Percentiles rank a stretch among this genome's conserved stretches.
Conservation (phyloP, 179 eudicot genomes). For the Silene vulgaris region DNA sequence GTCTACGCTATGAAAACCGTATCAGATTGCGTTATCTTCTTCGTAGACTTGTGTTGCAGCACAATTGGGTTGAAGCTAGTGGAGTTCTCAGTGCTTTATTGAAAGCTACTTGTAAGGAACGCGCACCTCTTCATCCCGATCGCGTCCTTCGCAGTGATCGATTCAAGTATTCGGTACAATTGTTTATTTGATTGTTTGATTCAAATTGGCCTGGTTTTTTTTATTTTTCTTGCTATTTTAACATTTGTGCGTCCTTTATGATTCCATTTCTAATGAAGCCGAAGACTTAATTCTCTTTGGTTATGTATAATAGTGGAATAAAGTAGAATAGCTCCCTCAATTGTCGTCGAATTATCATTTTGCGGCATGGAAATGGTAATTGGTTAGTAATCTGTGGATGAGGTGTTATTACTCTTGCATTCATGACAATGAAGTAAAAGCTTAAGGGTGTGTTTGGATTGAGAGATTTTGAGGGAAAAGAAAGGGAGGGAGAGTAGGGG, state of each 20-base stretch:
- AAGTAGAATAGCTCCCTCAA: too few species aligned
- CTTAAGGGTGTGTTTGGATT: too few species aligned
- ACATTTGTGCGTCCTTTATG: background rate
- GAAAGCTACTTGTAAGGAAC: constrained; percentile 43
- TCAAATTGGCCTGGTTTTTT: background rate
- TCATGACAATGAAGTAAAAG: too few species aligned
- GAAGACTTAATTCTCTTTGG: background rate
- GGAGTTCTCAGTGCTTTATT: constrained; percentile 57
- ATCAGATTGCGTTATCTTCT: constrained; percentile 41
- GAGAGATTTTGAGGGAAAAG: too few species aligned
- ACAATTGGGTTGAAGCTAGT: constrained; percentile 60
- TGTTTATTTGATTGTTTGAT: background rate
- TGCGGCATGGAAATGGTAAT: too few species aligned
- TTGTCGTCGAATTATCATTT: too few species aligned
- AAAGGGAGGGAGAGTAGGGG: too few species aligned
- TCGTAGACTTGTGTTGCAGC: constrained; percentile 38
- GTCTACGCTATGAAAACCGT: constrained; percentile 39
- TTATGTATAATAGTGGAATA: background rate
- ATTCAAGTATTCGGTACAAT: constrained; percentile 51
- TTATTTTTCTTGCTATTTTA: too few species aligned
- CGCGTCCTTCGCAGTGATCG: constrained; percentile 36
- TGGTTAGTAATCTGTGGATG: too few species aligned
- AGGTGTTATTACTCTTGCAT: too few species aligned
- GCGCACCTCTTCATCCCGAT: constrained; percentile 15
- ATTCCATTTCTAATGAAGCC: background rate